A percentile compares a stretch with the other conserved stretches of the same genome.
These are phyloP conservation scores for Botrytis porri DNA, from an alignment of 2,329 filamentous ascomycete genomes.

Conservation along the genomic window DNA sequence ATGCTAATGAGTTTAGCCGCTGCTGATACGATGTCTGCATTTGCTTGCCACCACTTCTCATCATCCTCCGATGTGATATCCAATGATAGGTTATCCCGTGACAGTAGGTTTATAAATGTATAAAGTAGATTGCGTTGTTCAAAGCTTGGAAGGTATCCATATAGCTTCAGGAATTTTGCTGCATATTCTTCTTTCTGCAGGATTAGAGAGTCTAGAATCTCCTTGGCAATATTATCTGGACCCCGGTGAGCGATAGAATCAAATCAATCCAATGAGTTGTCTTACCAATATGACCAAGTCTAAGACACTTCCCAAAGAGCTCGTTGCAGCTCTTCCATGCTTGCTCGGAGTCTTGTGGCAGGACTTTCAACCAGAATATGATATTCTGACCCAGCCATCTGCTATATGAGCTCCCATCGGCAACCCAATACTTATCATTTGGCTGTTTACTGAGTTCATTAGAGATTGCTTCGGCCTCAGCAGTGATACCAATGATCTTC, in stretches of 20 bases:
- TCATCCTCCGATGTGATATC: conserved; percentile 31
- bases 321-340: conserved; percentile 34
- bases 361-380: conserved; percentile 28
- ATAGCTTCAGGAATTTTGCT: conserved; percentile 29
- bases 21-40: conserved; percentile 49
- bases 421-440: conserved; percentile 35
- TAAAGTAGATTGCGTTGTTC: conserved; percentile 37
- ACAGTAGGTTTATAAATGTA: conserved; percentile 32
- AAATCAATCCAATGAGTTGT: neutral
- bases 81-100: conserved; percentile 31
- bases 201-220: conserved; percentile 30
- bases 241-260: conserved; percentile 19
- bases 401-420: conserved; percentile 34
- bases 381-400: conserved; percentile 37
- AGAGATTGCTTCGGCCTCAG: conserved; percentile 50
- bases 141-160: conserved; percentile 30
- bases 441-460: conserved; percentile 34
- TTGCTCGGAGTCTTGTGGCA: conserved; percentile 25
- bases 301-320: conserved; percentile 35
- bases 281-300: conserved; percentile 37
- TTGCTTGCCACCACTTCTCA: conserved; percentile 36
- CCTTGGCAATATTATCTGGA: conserved; percentile 33
- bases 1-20: conserved; percentile 55
- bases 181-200: conserved; percentile 27
- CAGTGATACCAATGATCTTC: conserved; percentile 54